Evolutionary conservation across 179 eudicot genomes (phyloP).

Genomic region (Gypsophila paniculata): DNA sequence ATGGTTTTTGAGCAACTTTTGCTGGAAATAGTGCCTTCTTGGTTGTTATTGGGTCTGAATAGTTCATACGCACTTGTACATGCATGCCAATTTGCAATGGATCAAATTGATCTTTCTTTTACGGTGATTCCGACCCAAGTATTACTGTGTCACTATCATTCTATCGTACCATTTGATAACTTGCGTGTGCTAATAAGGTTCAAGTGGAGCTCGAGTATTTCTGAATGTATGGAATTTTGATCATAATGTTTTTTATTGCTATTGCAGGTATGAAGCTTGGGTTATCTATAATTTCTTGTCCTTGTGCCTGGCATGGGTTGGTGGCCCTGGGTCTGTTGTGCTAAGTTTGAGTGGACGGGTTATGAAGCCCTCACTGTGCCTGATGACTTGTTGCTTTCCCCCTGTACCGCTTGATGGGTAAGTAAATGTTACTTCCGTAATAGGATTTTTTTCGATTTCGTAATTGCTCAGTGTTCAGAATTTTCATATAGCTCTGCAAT

Average conservation of each 20-base stretch:
- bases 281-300: slow-evolving; percentile 93
- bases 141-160: not conserved
- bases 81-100: not conserved
- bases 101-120: not conserved
- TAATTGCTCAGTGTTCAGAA: not conserved
- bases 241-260: slow-evolving; percentile 16
- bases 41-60: not conserved
- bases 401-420: slow-evolving; percentile 92
- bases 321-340: slow-evolving; percentile 98
- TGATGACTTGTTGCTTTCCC: slow-evolving; percentile 95
- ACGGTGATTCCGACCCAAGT: not conserved
- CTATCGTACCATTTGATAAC: not conserved
- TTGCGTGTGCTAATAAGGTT: not conserved
- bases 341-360: slow-evolving; percentile 78
- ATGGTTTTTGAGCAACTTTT: too few species aligned
- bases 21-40: not conserved
- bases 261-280: slow-evolving; percentile 95
- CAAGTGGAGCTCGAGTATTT: not conserved
- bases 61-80: not conserved
- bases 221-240: not conserved
- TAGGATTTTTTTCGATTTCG: not conserved
- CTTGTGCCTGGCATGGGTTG: slow-evolving; percentile 95
- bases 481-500: not conserved
- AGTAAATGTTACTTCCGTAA: slow-evolving; percentile 36
- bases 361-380: slow-evolving; percentile 73